Evolutionary conservation across 768 basidiomycete genomes (phyloP), one percentile per base, ranked within the genome.

Genomic region (Rhodocollybia butyracea): DNA sequence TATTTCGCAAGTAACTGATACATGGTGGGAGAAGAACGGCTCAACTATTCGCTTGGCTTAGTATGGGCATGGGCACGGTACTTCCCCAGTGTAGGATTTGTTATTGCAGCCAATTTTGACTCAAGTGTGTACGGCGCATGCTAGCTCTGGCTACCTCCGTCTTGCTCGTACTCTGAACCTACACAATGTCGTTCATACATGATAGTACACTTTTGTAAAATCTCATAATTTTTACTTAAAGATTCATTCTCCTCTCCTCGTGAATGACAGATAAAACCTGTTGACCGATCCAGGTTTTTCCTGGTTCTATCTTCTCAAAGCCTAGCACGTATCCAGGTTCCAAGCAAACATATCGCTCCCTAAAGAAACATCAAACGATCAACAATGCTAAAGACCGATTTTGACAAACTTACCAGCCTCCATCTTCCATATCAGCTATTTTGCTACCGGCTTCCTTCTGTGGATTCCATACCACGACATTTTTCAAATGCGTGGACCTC

Each of bases 401-500:
- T 19, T 27, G 34, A 13, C 8, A 26, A 51, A 69, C 82, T 59
- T 66, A 94, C 91, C 91, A 95, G 67, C 95, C 96, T 0, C 80
- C 79, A 5, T 80, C 78, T 65, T 98, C 92, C 92, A 99, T 93
- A 66, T 99, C 96, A 12, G 69, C 83, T 8, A 98, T 88, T 63
- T 82, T 86, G 22, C 75, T 73, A 0, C 93, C 93, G 12, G 69
- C 76, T 57, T 79, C 82, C 30, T 74, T 76, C 62, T 84, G 84
- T 6, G 97, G 96, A 73, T 99, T 98, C 96, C 97, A 98, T 38
- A 96, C 73, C n/a, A 94, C 93, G 6, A 94, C 82, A 57, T 93
- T 87, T 64, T 85, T 87, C 59, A 91, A 72, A 40, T 80, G 77
- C n/a, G 56, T 66, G 17, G 78, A 75, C 56, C 67, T 76, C 42